phyloP scores from a whole-genome alignment of 352 stramenopile genomes.

The Pythium dissotocum region DNA sequence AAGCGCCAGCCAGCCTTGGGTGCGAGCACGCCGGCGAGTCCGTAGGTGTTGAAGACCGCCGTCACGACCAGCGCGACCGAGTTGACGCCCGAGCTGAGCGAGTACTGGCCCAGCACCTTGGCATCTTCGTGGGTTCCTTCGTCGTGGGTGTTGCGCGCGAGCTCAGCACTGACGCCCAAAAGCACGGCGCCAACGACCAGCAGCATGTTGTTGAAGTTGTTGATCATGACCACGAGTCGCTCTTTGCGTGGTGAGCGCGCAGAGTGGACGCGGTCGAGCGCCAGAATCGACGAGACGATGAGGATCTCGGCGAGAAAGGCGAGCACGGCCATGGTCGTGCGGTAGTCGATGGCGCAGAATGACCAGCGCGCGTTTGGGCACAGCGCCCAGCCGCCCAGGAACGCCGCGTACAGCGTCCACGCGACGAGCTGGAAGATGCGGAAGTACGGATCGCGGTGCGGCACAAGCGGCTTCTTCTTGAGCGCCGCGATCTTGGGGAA shows the following conservation, averaged over 20 bases:
- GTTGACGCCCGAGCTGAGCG: slow-evolving; percentile 54
- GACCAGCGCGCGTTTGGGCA: slow-evolving; percentile 36
- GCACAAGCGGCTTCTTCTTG: slow-evolving; percentile 12
- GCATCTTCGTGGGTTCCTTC: slow-evolving; percentile 35
- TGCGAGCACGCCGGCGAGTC: slow-evolving; percentile 66
- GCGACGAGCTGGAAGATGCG: slow-evolving; percentile 65
- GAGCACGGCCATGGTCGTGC: slow-evolving; percentile 53
- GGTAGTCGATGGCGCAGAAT: slow-evolving; percentile 47
- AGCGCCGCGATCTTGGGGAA: neutral
- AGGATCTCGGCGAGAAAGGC: slow-evolving; percentile 77
- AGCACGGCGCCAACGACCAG: slow-evolving; percentile 67
- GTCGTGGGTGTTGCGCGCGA: slow-evolving; percentile 37
- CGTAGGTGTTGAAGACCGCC: slow-evolving; percentile 83
- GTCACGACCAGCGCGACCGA: slow-evolving; percentile 75
- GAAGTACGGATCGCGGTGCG: slow-evolving; percentile 56
- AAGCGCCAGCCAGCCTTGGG: slow-evolving; percentile 82
- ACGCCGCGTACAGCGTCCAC: slow-evolving; percentile 60
- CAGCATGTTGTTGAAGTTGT: slow-evolving; percentile 89
- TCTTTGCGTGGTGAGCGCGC: slow-evolving; percentile 36
- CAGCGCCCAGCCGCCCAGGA: slow-evolving; percentile 43
- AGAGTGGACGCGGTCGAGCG: slow-evolving; percentile 53
- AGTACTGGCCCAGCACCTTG: slow-evolving; percentile 36
- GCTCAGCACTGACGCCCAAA: slow-evolving; percentile 61
- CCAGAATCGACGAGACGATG: slow-evolving; percentile 76
- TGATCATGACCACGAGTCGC: slow-evolving; percentile 67